Base-by-base conservation (phyloP, 176 grass and related monocot species). In the Alloteropsis semialata region DNA sequence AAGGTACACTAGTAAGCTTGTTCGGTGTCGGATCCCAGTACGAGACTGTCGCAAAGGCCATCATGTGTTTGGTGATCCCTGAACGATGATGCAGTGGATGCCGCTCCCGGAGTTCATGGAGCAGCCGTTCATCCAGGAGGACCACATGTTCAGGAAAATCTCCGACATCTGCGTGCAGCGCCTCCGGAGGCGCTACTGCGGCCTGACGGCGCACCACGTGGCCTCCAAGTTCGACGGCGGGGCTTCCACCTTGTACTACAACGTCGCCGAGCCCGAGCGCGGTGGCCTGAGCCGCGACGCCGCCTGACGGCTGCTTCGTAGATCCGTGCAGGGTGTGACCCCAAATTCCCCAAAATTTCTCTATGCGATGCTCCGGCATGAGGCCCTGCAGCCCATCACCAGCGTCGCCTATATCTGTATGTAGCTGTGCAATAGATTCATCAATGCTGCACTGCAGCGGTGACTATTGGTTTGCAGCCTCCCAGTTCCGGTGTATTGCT, bases 161-260 rank as follows among this genome's bases (percentile, higher is more conserved):
- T 78, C 86, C 55, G 86, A 89, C 57, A 94, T 91, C 29, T 94
- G 89, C 89, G 55, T 87, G 34, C 77, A 61, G 70, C 78, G 92
- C 44, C 83, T 91, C 18, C 36, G 83, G 8, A 87, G 57, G 69
- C 76, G 77, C n/a, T 91, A 94, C 74, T 91, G 92, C 51, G 89
- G 92, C 29, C 83, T 94, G 71, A 81, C 85, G 32, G 89, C 92
- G 25, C 88, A 87, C 82, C 75, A 42, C 10, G 86, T 94, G n/a
- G 51, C 64, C 70, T 91, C 92, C 7, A 94, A 84, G 83, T 94
- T 94, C 71, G 92, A 94, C 64, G 88, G 83, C 27, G 88, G 92
- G 33, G 81, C 78, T 11, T 94, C 92, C 53, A 89, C 83, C 27
- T 38, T 94, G 51, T 94, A 94, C 71, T 87, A 87, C 72, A 91